phyloP scores from a whole-genome alignment of 345 rosid species.

The Eucalyptus polyanthemos region DNA sequence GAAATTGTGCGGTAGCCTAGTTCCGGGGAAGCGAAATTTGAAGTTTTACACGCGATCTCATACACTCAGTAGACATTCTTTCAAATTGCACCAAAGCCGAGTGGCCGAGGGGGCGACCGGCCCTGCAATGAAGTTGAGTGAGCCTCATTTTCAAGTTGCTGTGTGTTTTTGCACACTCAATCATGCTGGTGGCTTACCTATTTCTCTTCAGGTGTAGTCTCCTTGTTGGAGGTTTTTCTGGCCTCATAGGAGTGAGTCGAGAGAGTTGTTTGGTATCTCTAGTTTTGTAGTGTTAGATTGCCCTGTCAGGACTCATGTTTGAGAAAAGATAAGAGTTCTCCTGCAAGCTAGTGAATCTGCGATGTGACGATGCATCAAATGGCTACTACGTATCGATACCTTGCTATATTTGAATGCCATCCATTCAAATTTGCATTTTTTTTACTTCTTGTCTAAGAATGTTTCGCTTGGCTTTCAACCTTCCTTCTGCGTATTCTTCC shows the following conservation, averaged over 20 bases:
- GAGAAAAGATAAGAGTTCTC: neutral
- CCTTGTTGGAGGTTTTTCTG: neutral
- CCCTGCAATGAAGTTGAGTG: neutral
- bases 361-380: accelerated
- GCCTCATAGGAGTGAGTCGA: neutral
- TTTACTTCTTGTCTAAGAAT: neutral
- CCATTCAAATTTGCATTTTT: neutral
- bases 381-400: accelerated
- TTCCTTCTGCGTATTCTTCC: neutral
- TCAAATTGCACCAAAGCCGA: neutral
- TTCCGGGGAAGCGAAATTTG: neutral
- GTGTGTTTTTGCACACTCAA: neutral
- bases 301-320: neutral
- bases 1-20: neutral
- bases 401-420: neutral
- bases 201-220: neutral
- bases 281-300: neutral
- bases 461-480: neutral
- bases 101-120: neutral
- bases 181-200: neutral
- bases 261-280: neutral
- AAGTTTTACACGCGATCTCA: neutral
- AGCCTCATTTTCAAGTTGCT: neutral
- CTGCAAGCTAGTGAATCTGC: neutral
- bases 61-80: neutral